Percentiles rank a stretch among this genome's conserved stretches.
Evolutionary conservation across 257 asterid species (phyloP).

Genomic region (Penstemon eatonii): DNA sequence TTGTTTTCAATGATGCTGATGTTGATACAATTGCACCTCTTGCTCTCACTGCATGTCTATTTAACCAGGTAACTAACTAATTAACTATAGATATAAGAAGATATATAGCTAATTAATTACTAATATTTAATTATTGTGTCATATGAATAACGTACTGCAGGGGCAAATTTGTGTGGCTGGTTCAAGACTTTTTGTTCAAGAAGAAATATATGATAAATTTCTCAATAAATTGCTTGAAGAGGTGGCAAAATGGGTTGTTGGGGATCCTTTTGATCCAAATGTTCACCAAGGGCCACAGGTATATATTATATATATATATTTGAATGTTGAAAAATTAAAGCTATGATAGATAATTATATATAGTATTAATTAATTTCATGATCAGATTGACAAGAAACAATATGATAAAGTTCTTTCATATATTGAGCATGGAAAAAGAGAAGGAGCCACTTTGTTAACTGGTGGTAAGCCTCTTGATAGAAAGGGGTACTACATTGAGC

Average conservation of each 20-base stretch:
- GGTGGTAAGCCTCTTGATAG: conserved; percentile 61
- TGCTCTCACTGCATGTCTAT: conserved; percentile 52
- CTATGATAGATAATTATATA: too few relatives aligned
- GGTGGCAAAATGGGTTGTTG: conserved; percentile 59
- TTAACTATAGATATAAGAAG: too few relatives aligned
- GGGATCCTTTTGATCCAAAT: conserved; percentile 75
- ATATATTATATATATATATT: not conserved
- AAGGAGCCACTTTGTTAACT: conserved; percentile 59
- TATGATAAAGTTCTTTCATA: conserved; percentile 53
- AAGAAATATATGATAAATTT: conserved; percentile 59
- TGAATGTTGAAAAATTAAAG: not conserved
- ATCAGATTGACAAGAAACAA: conserved; percentile 58
- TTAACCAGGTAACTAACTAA: conserved; percentile 49
- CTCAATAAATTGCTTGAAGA: conserved; percentile 45
- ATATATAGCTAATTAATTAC: not conserved
- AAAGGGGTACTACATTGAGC: conserved; percentile 69
- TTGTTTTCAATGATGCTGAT: conserved; percentile 64
- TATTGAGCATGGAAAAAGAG: conserved; percentile 60
- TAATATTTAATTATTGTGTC: not conserved
- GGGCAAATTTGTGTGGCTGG: conserved; percentile 82
- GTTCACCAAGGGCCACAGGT: conserved; percentile 76
- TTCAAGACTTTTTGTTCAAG: conserved; percentile 64
- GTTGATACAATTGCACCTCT: conserved; percentile 58
- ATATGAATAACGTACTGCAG: conserved; percentile 28
- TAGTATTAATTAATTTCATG: too few relatives aligned